Evolutionary conservation across 169 alveolate genomes (phyloP).

Genomic region (Cryptosporidium bovis): DNA sequence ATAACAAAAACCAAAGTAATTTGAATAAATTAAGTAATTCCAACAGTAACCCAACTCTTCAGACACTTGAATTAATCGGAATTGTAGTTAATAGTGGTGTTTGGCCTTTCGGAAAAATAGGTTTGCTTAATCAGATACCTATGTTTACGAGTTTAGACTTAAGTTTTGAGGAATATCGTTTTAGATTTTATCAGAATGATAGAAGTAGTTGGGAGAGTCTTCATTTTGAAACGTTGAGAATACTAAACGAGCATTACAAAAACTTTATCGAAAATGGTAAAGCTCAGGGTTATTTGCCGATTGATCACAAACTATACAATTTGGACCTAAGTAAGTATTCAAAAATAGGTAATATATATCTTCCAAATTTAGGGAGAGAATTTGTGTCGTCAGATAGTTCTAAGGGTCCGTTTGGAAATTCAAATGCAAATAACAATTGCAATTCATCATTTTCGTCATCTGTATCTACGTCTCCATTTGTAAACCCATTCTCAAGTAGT

Average conservation of each 20-base stretch:
- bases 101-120: slow-evolving; percentile 71
- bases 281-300: slow-evolving; percentile 11
- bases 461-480: background rate
- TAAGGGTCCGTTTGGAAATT: too few relatives aligned
- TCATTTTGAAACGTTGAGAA: slow-evolving; percentile 25
- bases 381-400: background rate
- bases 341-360: slow-evolving; percentile 46
- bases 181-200: slow-evolving; percentile 48
- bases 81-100: slow-evolving; percentile 62
- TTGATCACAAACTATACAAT: slow-evolving; percentile 11
- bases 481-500: background rate
- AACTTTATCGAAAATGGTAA: slow-evolving; percentile 43
- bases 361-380: slow-evolving; percentile 54
- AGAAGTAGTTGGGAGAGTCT: slow-evolving; percentile 24
- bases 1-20: background rate
- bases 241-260: background rate
- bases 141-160: slow-evolving; percentile 41
- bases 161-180: slow-evolving; percentile 58
- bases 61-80: slow-evolving; percentile 57
- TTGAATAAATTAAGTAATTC: background rate
- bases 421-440: too few relatives aligned
- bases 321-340: slow-evolving; percentile 47
- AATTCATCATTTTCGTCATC: too few relatives aligned
- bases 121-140: slow-evolving; percentile 25
- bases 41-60: slow-evolving; percentile 4